Evolutionary conservation across 768 basidiomycete species (phyloP).

Genomic region (Russula ochroleuca): DNA sequence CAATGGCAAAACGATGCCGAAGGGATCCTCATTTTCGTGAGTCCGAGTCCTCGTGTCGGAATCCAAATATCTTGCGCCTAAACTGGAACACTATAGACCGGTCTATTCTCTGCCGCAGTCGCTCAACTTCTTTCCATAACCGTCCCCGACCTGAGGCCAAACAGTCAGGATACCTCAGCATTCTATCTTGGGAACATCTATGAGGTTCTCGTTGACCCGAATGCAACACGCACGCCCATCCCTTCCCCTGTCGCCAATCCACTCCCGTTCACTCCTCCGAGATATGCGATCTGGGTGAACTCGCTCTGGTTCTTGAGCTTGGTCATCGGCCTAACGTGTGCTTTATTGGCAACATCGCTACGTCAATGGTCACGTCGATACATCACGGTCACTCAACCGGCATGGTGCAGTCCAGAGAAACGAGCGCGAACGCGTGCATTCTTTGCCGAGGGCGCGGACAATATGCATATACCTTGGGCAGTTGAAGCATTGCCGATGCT

Average conservation of each 20-base stretch:
- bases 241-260: not conserved
- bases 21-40: not conserved
- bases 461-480: not conserved
- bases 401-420: not conserved
- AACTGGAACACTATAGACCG: not conserved
- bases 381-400: not conserved
- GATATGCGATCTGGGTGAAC: not conserved
- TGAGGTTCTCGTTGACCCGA: not conserved
- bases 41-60: not conserved
- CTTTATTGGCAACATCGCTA: not conserved
- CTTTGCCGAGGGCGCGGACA: not conserved
- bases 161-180: not conserved
- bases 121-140: not conserved
- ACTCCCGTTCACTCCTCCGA: not conserved
- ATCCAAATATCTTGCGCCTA: too few relatives aligned
- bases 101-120: slow-evolving; percentile 2
- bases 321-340: not conserved
- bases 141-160: not conserved
- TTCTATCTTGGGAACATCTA: not conserved
- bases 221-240: not conserved
- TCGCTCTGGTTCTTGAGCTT: slow-evolving; percentile 13
- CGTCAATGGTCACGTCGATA: slow-evolving; percentile 8
- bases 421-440: slow-evolving; percentile 3
- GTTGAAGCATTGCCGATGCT: not conserved
- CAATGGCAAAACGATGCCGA: not conserved